Evolutionary conservation across 305 asterid species (phyloP).

Genomic region (Fraxinus platypoda): DNA sequence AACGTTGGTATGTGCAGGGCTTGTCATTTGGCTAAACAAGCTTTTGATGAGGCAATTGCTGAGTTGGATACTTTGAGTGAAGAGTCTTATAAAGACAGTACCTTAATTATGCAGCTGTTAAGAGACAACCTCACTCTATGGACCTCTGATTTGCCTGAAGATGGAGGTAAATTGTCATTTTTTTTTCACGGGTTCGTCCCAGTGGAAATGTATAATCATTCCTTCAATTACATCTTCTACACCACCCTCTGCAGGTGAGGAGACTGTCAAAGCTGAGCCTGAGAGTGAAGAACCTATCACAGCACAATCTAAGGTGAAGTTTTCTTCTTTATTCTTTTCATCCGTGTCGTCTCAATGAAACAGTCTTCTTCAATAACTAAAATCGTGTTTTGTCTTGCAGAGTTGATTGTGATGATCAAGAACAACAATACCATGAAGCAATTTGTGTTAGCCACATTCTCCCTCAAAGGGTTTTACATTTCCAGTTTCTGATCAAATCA

Average conservation of each 20-base stretch:
- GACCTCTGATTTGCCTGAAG: constrained; percentile 85
- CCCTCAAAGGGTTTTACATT: not conserved
- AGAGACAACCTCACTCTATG: constrained; percentile 81
- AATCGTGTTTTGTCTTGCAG: not conserved
- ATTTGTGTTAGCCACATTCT: not conserved
- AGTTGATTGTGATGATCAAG: not conserved
- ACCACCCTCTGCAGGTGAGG: constrained; percentile 29
- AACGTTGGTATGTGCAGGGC: constrained; percentile 43
- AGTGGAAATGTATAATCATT: not conserved
- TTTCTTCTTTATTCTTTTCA: not conserved
- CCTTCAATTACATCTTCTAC: not conserved
- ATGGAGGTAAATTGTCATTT: constrained; percentile 40
- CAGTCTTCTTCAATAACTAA: not conserved
- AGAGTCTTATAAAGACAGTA: constrained; percentile 79
- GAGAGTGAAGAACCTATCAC: constrained; percentile 28
- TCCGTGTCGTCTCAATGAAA: not conserved
- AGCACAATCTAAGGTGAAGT: constrained; percentile 28
- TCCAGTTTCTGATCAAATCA: not conserved
- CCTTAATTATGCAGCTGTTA: constrained; percentile 76
- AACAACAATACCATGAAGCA: not conserved
- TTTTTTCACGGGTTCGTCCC: not conserved
- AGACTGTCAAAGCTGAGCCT: constrained; percentile 19
- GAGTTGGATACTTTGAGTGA: constrained; percentile 70
- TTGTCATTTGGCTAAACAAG: constrained; percentile 77
- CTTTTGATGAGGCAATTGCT: constrained; percentile 76